phyloP scores from a whole-genome alignment of 176 grass and related monocot species.

The Triticum timopheevii region DNA sequence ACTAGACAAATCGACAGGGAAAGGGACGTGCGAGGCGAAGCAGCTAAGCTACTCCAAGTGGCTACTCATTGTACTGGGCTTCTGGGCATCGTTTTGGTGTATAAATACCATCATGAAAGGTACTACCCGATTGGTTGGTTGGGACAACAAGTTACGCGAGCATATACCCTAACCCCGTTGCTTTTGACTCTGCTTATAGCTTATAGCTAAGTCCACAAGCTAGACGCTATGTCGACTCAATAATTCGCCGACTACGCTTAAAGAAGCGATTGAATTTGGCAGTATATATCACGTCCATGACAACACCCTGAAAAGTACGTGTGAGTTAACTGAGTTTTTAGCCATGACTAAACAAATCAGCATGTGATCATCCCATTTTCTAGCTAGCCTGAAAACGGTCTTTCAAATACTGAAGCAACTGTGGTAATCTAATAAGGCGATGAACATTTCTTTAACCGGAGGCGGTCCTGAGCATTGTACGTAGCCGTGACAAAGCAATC shows the following conservation, averaged over 20 bases:
- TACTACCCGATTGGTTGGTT: constrained; percentile 3
- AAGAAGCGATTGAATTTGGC: constrained; percentile 1
- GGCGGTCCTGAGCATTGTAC: background rate
- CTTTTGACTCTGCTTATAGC: constrained; percentile 18
- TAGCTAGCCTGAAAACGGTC: background rate
- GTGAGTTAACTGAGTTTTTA: background rate
- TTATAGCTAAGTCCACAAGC: background rate
- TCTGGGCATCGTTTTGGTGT: constrained; percentile 9
- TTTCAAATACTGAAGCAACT: background rate
- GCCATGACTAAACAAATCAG: background rate
- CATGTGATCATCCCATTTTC: background rate
- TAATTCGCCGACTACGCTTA: constrained; percentile 17
- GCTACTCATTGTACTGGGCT: background rate
- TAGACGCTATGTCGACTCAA: background rate
- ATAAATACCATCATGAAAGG: background rate
- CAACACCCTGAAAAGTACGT: constrained; percentile 30
- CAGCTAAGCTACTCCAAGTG: background rate
- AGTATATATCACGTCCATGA: constrained; percentile 1
- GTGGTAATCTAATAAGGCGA: background rate
- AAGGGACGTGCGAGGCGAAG: constrained; percentile 10
- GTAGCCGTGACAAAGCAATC: background rate
- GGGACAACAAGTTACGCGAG: constrained; percentile 6
- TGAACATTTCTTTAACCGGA: no score
- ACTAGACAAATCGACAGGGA: constrained; percentile 13
- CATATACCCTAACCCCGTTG: background rate